A percentile compares a stretch with the other conserved stretches of the same genome.
Conservation (phyloP, 1,284 basidiomycete species). For the Fomitopsis pinicola region DNA sequence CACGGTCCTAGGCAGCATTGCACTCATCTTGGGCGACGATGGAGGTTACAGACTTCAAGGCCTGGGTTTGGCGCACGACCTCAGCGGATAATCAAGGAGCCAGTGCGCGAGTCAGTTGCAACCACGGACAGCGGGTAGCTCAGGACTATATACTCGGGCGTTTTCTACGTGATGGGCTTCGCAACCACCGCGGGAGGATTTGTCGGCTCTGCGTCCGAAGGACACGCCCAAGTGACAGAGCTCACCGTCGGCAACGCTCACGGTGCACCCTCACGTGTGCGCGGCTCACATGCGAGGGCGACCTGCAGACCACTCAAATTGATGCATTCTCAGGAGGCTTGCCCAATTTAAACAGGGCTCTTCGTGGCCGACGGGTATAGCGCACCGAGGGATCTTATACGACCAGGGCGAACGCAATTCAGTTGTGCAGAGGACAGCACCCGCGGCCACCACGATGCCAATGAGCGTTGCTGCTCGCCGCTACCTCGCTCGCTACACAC, state of each 20-base stretch:
- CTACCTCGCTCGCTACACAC: too few relatives aligned
- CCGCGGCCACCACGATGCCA: too few relatives aligned
- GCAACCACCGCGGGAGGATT: constrained; percentile 1
- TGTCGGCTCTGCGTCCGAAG: constrained; percentile 5
- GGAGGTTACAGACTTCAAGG: not conserved
- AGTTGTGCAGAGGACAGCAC: not conserved
- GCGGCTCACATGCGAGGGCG: not conserved
- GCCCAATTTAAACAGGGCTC: not conserved
- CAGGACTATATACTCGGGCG: constrained; percentile 1
- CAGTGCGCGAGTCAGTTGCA: not conserved
- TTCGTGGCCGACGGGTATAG: not conserved
- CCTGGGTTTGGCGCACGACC: not conserved
- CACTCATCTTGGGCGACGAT: constrained; percentile 6
- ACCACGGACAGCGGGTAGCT: not conserved
- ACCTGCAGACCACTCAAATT: not conserved
- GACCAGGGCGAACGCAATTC: not conserved
- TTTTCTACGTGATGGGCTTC: not conserved
- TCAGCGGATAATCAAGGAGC: not conserved
- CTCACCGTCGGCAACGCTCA: constrained; percentile 3
- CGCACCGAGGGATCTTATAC: not conserved
- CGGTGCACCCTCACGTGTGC: constrained; percentile 2
- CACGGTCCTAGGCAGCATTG: constrained; percentile 5
- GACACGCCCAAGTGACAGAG: too few relatives aligned
- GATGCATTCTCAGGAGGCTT: not conserved
- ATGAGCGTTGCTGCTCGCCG: too few relatives aligned